Base-by-base conservation (phyloP, 2,329 filamentous ascomycete genomes). In the Thielaviopsis musarum region DNA sequence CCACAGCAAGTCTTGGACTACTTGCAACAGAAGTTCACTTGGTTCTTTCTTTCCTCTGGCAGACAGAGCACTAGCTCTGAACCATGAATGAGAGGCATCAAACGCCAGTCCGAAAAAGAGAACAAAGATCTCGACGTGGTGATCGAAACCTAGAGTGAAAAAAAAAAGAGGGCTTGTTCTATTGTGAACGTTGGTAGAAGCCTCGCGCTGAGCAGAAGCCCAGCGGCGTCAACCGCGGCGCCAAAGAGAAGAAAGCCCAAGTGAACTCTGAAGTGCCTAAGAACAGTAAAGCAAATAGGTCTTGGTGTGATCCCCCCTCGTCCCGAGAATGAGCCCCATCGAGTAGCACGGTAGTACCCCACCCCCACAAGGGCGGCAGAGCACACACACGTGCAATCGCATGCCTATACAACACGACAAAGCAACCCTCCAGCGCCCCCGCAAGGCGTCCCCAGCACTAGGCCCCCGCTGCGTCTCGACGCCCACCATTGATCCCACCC, bases 241-340 rank as follows among this genome's bases (percentile, higher is more conserved):
- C 17, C 26, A 52, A 22, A 19, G 24, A 59, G 19, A 6, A 24
- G 17, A 55, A 52, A 54, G 15, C 45, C 41, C 15, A 48, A 45
- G 21, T n/a, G 26, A 17, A 57, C 13, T 24, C 28, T 15, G 28
- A 21, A 21, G 15, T 19, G 28, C 54, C 54, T 45, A 5, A 21
- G 19, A 19, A 22, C 45, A 56, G 21, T 30, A 15, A 55, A 57
- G 38, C 38, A 58, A 38, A 52, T 51, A 56, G 54, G 60, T 48
- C 54, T 62, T 57, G 53, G 22, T 24, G 52, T 55, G 49, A 52
- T 70, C 73, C 74, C 87, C 86, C 87, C 89, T 95, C 90, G 91
- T 87, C 81, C 90, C 91, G 87, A 96, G 89, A 96, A 95, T 97
- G 90, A 96, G 91, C 91, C 91, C 91, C 91, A 95, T 97, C 90